These are phyloP conservation scores for Hevea brasiliensis DNA, from an alignment of 345 rosid species.

Conservation along the genomic window DNA sequence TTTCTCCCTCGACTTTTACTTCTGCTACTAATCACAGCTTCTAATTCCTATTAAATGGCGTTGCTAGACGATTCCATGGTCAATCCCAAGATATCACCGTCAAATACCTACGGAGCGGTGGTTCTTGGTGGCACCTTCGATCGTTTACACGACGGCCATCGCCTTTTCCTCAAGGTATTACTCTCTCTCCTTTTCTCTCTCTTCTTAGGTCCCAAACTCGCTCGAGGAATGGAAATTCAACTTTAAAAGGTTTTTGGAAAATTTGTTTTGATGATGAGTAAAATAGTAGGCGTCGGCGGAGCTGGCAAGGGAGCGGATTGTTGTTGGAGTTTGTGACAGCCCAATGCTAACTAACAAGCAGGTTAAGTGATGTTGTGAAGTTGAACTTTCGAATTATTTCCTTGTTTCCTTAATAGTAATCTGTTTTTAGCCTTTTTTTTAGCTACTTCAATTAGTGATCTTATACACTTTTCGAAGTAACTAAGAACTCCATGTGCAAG, in stretches of 20 bases:
- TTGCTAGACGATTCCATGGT: slow-evolving; percentile 2
- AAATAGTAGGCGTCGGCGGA: slow-evolving; percentile 60
- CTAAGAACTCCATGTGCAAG: too few relatives aligned
- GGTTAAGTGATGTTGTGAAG: slow-evolving; percentile 35
- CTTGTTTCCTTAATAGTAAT: too few relatives aligned
- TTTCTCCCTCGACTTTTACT: too few relatives aligned
- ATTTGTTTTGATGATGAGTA: not conserved
- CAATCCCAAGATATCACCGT: slow-evolving; percentile 34
- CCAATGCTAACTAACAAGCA: slow-evolving; percentile 75
- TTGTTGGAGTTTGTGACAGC: slow-evolving; percentile 83
- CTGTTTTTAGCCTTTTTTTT: too few relatives aligned
- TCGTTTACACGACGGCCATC: slow-evolving; percentile 88
- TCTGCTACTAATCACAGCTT: too few relatives aligned
- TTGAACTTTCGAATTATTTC: not conserved
- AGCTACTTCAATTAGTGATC: too few relatives aligned
- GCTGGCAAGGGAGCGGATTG: slow-evolving; percentile 62
- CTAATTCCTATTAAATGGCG: slow-evolving; percentile 3
- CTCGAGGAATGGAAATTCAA: not conserved
- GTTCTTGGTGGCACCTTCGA: slow-evolving; percentile 97
- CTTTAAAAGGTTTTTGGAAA: too few relatives aligned
- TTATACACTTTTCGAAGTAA: too few relatives aligned
- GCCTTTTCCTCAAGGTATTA: slow-evolving; percentile 75
- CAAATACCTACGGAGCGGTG: slow-evolving; percentile 59
- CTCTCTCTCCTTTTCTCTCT: not conserved
- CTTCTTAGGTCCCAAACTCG: not conserved